Evolutionary conservation across 495 filamentous ascomycete genomes (phyloP), one percentile per base, ranked within the genome.

Genomic region (Neurospora hispaniola): DNA sequence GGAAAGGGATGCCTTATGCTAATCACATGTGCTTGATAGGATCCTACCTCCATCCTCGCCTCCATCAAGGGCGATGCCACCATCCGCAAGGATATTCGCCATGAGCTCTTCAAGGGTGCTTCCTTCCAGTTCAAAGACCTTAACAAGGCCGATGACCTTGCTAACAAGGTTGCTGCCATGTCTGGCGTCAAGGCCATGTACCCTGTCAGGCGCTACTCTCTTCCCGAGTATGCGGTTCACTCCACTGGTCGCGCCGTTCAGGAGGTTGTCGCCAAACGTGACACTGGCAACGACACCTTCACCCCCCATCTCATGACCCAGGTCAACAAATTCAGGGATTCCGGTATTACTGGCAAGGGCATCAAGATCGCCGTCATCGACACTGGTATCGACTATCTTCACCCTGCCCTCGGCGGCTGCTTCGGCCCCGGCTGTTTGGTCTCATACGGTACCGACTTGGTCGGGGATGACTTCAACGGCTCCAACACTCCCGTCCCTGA

Each of bases 361-460:
- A 78, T 86, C 78, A 86, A 84, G 75, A 79, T 86, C 71, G 85
- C 74, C 38, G 79, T 86, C 18, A 80, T 86, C 41, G 85, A 86
- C 73, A 85, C 83, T 2, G 85, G 85, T 68, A 84, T 86, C 74
- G 88, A 90, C 75, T 90, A 88, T 74, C 84, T 75, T 1, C 88
- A 89, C 71, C 87, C 88, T 5, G 86, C 86, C 10, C 82, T 90
- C 5, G 88, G 88, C 35, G 88, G 88, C 70, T 88, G 87, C 72
- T 85, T 88, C 75, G 84, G 86, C 6, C 73, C 80, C 5, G 86
- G 84, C 42, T 89, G 86, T 76, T 76, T 88, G 76, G 85, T 89
- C 46, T 81, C 80, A n/a, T 87, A 83, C 41, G 87, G 87, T 42
- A 78, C 77, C 12, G 87, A 88, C 71, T 79, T 88, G 69, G 86